These are phyloP conservation scores for Colletotrichum sp. DNA, from an alignment of 2,329 filamentous ascomycete species.

Conservation along the genomic window DNA sequence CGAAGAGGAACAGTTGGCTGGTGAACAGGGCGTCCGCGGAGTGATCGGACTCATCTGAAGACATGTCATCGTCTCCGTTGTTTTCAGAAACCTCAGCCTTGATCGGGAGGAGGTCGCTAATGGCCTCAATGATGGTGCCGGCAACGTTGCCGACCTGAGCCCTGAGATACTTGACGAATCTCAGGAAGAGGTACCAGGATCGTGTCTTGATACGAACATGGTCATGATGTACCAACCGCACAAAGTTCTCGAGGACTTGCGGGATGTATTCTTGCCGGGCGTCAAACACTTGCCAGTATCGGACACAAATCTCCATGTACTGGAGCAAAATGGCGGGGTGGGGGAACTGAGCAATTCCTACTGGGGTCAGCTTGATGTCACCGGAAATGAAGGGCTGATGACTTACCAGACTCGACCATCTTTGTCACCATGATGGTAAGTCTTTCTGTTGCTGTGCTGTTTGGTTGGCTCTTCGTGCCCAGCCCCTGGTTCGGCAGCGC, in stretches of 20 bases:
- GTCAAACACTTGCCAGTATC: constrained; percentile 93
- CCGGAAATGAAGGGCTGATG: neutral
- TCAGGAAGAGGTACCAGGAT: constrained; percentile 97
- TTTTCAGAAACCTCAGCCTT: constrained; percentile 86
- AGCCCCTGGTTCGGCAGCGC: constrained; percentile 87
- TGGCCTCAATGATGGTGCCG: constrained; percentile 88
- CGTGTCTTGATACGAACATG: constrained; percentile 86
- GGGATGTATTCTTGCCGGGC: constrained; percentile 81
- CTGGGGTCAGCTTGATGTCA: constrained; percentile 26
- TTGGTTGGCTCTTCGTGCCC: constrained; percentile 85
- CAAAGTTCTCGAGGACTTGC: constrained; percentile 88
- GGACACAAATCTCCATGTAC: constrained; percentile 98
- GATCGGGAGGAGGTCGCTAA: constrained; percentile 87
- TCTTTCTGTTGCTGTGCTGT: constrained; percentile 78
- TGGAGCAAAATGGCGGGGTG: constrained; percentile 93
- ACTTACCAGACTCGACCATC: constrained; percentile 89
- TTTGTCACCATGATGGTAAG: constrained; percentile 92
- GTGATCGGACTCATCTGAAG: constrained; percentile 89
- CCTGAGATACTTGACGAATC: constrained; percentile 87
- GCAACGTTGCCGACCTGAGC: constrained; percentile 86
- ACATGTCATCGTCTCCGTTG: constrained; percentile 88
- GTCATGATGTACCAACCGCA: constrained; percentile 85
- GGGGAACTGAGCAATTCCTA: constrained; percentile 82
- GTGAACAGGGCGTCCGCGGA: constrained; percentile 90
- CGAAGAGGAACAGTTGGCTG: constrained; percentile 91